Evolutionary conservation across 1,284 basidiomycete species (phyloP).

Genomic region (Cryptococcus maquisensis): DNA sequence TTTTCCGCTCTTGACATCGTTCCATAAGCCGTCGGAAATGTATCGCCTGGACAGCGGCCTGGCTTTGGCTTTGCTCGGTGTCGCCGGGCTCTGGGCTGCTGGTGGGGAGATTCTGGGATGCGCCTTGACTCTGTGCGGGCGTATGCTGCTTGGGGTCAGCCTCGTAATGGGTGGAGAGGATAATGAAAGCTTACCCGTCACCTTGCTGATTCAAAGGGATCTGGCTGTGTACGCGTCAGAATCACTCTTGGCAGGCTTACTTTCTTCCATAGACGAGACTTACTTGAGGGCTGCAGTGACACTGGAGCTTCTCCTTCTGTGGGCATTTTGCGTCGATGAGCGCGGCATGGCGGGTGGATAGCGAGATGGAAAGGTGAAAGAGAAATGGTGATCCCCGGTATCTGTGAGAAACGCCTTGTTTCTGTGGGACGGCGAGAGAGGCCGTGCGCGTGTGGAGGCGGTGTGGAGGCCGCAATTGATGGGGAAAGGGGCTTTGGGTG

Average conservation of each 20-base stretch:
- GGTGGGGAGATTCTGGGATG: background rate
- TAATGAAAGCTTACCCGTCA: background rate
- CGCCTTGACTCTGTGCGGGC: background rate
- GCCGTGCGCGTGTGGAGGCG: too few relatives aligned
- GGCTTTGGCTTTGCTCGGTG: conserved; percentile 1
- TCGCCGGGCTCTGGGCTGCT: conserved; percentile 26
- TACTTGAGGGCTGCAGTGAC: conserved; percentile 38
- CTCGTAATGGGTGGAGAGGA: conserved; percentile 2
- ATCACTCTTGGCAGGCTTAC: background rate
- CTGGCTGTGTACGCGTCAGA: conserved; percentile 20
- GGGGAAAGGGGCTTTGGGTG: too few relatives aligned
- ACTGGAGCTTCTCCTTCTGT: conserved; percentile 34
- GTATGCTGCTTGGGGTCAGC: conserved; percentile 19
- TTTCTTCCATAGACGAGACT: background rate
- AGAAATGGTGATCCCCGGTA: too few relatives aligned
- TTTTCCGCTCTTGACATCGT: conserved; percentile 55
- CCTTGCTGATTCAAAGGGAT: conserved; percentile 32
- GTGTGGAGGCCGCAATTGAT: too few relatives aligned
- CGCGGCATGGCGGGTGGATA: too few relatives aligned
- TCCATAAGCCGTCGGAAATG: conserved; percentile 48
- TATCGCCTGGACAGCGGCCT: conserved; percentile 33
- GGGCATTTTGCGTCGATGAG: background rate
- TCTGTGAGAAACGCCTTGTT: too few relatives aligned
- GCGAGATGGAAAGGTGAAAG: too few relatives aligned
- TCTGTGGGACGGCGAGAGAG: too few relatives aligned